Percentiles rank a stretch among this genome's conserved stretches.
phyloP scores from a whole-genome alignment of 2,329 filamentous ascomycete genomes.

The Bimuria novae-zelandiae region DNA sequence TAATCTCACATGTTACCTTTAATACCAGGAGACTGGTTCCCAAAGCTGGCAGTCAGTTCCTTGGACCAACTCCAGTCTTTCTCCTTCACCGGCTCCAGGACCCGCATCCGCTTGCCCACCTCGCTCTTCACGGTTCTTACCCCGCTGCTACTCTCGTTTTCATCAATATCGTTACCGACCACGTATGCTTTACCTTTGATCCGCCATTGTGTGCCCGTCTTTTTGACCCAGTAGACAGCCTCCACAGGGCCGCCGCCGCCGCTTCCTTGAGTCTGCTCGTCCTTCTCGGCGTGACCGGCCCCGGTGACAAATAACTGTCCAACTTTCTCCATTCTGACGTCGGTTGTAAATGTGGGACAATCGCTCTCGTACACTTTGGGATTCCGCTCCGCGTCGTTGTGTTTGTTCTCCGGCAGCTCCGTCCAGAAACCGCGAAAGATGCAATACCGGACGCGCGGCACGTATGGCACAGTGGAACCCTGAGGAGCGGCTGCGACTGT shows the following conservation, averaged over 20 bases:
- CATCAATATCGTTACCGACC: slow-evolving; percentile 70
- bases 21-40: slow-evolving; percentile 81
- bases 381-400: slow-evolving; percentile 75
- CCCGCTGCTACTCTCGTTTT: slow-evolving; percentile 57
- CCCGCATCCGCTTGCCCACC: slow-evolving; percentile 67
- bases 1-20: slow-evolving; percentile 57
- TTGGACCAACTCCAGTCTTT: slow-evolving; percentile 74
- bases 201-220: slow-evolving; percentile 79
- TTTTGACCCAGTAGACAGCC: slow-evolving; percentile 78
- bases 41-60: slow-evolving; percentile 87
- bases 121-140: slow-evolving; percentile 63
- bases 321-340: slow-evolving; percentile 84
- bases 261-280: slow-evolving; percentile 52
- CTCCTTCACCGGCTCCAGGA: slow-evolving; percentile 51
- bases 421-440: slow-evolving; percentile 87
- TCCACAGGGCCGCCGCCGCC: slow-evolving; percentile 76
- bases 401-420: slow-evolving; percentile 69
- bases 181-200: slow-evolving; percentile 77
- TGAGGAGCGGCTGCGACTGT: slow-evolving; percentile 53
- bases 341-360: slow-evolving; percentile 81
- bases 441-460: slow-evolving; percentile 72
- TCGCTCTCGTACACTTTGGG: slow-evolving; percentile 74
- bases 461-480: slow-evolving; percentile 47
- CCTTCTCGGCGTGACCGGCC: slow-evolving; percentile 51
- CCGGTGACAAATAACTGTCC: slow-evolving; percentile 67